Conservation (phyloP, 495 filamentous ascomycete species). For the Neurospora sp. region DNA sequence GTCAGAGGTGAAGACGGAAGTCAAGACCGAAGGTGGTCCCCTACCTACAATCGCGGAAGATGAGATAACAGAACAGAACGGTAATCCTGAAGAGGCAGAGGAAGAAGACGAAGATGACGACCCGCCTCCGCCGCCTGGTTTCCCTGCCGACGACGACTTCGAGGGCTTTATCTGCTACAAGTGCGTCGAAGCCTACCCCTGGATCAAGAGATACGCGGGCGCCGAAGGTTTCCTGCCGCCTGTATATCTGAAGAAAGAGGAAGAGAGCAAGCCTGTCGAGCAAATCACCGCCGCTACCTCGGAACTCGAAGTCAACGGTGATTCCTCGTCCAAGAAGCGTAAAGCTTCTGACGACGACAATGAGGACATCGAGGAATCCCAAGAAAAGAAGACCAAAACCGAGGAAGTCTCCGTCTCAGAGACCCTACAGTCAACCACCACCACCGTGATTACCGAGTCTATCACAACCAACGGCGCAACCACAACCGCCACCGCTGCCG, state of each 20-base stretch:
- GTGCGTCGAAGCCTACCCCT: conserved; percentile 78
- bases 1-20: conserved; percentile 4
- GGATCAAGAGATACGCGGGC: conserved; percentile 88
- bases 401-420: conserved; percentile 10
- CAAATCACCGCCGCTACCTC: neutral
- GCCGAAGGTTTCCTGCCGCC: conserved; percentile 69
- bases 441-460: neutral
- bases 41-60: conserved; percentile 33
- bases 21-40: neutral
- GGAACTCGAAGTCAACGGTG: conserved; percentile 1
- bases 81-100: conserved; percentile 6
- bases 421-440: neutral
- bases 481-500: too few relatives aligned
- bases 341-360: conserved; percentile 56
- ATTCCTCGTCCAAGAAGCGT: conserved; percentile 54
- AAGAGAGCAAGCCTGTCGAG: conserved; percentile 3
- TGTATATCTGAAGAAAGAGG: conserved; percentile 33
- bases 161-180: conserved; percentile 88
- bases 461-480: neutral
- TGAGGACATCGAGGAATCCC: conserved; percentile 15
- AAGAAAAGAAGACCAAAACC: conserved; percentile 52
- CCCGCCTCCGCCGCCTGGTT: conserved; percentile 62
- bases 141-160: conserved; percentile 81
- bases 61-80: conserved; percentile 12
- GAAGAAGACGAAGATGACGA: conserved; percentile 37